Percentiles rank a stretch among this genome's conserved stretches.
Conservation (phyloP, 2,329 filamentous ascomycete genomes). For the Helotiales sp. region DNA sequence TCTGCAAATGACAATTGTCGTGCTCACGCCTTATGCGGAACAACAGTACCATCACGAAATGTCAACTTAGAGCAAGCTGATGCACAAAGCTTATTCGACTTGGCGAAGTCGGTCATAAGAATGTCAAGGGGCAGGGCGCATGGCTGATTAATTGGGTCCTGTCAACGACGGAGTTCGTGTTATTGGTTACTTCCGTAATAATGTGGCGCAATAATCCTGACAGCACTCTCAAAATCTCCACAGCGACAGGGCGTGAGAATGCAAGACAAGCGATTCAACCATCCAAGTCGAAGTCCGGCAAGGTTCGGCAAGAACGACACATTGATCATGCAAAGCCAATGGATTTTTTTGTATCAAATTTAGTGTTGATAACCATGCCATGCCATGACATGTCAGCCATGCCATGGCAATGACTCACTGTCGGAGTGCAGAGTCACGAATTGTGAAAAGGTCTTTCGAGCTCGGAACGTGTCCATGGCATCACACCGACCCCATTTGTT, state of each 20-base stretch:
- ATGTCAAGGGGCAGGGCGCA: constrained; percentile 7
- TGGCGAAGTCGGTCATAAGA: neutral
- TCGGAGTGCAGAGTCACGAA: too few species aligned
- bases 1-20: neutral
- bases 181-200: neutral
- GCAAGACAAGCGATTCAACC: too few species aligned
- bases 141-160: neutral
- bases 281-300: too few species aligned
- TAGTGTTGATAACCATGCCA: too few species aligned
- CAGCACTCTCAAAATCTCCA: neutral
- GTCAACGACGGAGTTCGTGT: neutral
- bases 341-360: too few species aligned
- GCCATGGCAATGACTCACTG: too few species aligned
- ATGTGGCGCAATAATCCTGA: neutral
- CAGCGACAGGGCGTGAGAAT: constrained; percentile 1
- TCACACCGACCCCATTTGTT: neutral
- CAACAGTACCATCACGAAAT: neutral
- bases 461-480: neutral
- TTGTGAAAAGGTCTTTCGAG: too few species aligned
- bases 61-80: neutral
- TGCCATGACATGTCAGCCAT: too few species aligned
- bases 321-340: too few species aligned
- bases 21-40: constrained; percentile 2
- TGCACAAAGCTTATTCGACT: neutral
- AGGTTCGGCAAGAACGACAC: too few species aligned